Evolutionary conservation across 2,329 filamentous ascomycete genomes (phyloP).

Genomic region (Pseudovirgaria hyperparasitica): DNA sequence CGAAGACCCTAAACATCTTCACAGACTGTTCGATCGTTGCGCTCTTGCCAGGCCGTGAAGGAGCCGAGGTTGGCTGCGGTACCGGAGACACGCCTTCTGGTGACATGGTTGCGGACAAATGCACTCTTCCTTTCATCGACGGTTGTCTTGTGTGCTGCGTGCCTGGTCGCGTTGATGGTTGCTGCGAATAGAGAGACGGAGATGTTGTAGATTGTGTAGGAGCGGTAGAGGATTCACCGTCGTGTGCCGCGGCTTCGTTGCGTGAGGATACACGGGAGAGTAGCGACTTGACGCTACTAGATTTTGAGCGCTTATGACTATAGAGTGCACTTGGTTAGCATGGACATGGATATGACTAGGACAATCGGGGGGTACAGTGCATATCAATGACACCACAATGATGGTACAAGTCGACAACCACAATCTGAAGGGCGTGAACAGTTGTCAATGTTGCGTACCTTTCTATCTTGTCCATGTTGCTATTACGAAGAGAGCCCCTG

Average conservation of each 20-base stretch:
- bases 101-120: not conserved
- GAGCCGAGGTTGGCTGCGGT: slow-evolving; percentile 10
- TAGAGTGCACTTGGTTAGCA: too few relatives aligned
- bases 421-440: too few relatives aligned
- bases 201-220: slow-evolving; percentile 15
- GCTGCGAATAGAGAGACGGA: slow-evolving; percentile 16
- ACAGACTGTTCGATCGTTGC: slow-evolving; percentile 77
- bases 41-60: slow-evolving; percentile 19
- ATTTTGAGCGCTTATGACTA: slow-evolving; percentile 33
- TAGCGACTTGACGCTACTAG: slow-evolving; percentile 22
- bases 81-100: slow-evolving; percentile 5
- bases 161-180: slow-evolving; percentile 9
- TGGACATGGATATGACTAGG: too few relatives aligned
- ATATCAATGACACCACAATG: too few relatives aligned
- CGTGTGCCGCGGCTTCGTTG: slow-evolving; percentile 16
- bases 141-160: slow-evolving; percentile 2
- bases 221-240: slow-evolving; percentile 8
- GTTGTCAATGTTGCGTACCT: too few relatives aligned
- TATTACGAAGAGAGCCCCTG: too few relatives aligned
- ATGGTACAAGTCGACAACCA: too few relatives aligned
- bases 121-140: not conserved
- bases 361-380: too few relatives aligned
- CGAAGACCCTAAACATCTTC: slow-evolving; percentile 85
- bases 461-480: too few relatives aligned
- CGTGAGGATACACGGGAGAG: slow-evolving; percentile 21